Base-by-base conservation (phyloP, 106 monocot genomes). In the Dioscorea alata region DNA sequence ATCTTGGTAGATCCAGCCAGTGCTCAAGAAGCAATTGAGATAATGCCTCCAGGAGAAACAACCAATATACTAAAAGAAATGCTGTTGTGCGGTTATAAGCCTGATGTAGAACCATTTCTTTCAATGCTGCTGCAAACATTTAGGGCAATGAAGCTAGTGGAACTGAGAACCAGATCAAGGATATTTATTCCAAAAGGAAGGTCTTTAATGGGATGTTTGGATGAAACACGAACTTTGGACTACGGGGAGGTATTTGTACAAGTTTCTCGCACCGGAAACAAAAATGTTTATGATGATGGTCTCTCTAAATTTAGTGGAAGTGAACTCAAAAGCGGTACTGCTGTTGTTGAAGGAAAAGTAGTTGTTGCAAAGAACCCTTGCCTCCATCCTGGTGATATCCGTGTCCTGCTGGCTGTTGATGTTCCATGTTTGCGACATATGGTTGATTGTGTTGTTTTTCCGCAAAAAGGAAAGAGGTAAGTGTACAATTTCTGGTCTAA, bases 291-390 rank as follows among this genome's bases (percentile, higher is more conserved):
- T 23, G 25, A 71, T 33, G 62, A 59, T 75, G 79, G 84, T 15
- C 66, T 76, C 19, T 67, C 33, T 64, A 28, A 13, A 14, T 74
- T 20, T 49, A 28, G 8, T 61, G 24, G 32, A 53, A 59, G 64
- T 50, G 79, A 79, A 58, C 64, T 67, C 34, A 68, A 57, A 22
- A 4, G 64, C 14, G 57, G 50, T 33, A 70, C 61, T 14, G 54
- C 60, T 53, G 79, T 92, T n/a, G 10, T 95, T 13, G 75, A 52
- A 10, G 96, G 96, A 13, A 82, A 21, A 61, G 80, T 96, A 20
- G 71, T 89, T 49, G 91, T 96, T 65, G 88, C 91, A 19, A 96
- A 96, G 54, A 96, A 96, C 59, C 96, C 96, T 8, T 96, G 96
- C 56, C 88, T 96, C 51, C 96, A 96, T 58, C 96, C 96, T 21